Conservation (phyloP, 495 filamentous ascomycete genomes). For the Physcia stellaris region DNA sequence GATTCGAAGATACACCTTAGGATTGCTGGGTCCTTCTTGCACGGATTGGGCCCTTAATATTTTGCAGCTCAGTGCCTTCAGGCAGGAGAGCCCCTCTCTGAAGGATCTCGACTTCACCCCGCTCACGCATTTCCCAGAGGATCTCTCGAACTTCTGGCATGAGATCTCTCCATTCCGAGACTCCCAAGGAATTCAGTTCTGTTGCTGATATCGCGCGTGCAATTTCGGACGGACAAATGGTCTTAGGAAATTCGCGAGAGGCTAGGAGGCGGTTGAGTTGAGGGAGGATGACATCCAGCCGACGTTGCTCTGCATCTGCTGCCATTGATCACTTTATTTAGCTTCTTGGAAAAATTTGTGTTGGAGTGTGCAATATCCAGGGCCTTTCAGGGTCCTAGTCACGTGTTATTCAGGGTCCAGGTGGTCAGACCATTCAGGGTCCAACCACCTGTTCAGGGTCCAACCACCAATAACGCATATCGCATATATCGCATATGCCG, state of each 20-base stretch:
- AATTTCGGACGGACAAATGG: slow-evolving; percentile 37
- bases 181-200: slow-evolving; percentile 21
- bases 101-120: slow-evolving; percentile 31
- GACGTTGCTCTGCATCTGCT: no score
- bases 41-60: slow-evolving; percentile 29
- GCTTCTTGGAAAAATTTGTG: no score
- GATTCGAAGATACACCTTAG: no score
- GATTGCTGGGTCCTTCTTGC: slow-evolving; percentile 13
- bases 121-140: slow-evolving; percentile 20
- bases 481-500: no score
- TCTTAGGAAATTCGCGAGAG: slow-evolving; percentile 26
- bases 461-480: no score
- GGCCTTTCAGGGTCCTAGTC: no score
- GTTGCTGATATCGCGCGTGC: slow-evolving; percentile 23
- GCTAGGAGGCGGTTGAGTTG: slow-evolving; percentile 12
- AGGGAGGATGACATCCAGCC: not conserved
- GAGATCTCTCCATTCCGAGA: slow-evolving; percentile 24
- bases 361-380: no score
- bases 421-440: no score
- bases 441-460: no score
- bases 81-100: slow-evolving; percentile 28
- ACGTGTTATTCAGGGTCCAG: no score
- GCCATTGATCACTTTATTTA: no score
- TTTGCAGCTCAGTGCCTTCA: slow-evolving; percentile 13
- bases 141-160: slow-evolving; percentile 28